Percentiles rank a stretch among this genome's conserved stretches.
Conservation (phyloP, 768 basidiomycete genomes). For the Lactarius hengduanensis region DNA sequence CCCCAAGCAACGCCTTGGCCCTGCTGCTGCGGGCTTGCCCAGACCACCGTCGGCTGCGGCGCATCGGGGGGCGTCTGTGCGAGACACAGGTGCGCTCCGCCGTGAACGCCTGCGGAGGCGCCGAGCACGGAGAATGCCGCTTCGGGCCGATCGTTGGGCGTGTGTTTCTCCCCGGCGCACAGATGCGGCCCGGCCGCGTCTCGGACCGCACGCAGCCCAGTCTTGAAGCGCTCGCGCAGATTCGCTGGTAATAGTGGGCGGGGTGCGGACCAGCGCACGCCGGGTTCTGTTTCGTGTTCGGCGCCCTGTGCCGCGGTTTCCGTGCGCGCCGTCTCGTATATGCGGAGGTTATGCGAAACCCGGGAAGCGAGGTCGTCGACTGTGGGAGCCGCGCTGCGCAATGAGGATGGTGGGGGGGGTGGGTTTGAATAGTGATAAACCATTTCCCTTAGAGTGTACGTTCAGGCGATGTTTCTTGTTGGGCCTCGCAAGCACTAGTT, state of each 20-base stretch:
- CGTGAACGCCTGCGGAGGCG: background rate
- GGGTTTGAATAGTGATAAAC: background rate
- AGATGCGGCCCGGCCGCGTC: background rate
- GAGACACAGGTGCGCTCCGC: constrained; percentile 1
- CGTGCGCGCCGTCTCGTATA: background rate
- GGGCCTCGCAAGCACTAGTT: background rate
- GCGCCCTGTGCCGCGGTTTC: background rate
- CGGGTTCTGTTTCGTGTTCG: background rate
- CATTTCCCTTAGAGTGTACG: background rate
- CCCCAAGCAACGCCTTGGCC: constrained; percentile 5
- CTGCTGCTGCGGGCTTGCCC: constrained; percentile 5
- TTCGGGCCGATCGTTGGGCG: constrained; percentile 1
- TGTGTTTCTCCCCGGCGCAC: background rate
- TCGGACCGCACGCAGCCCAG: background rate
- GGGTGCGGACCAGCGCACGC: background rate
- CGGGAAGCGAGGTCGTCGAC: background rate
- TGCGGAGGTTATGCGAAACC: background rate
- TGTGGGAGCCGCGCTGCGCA: background rate
- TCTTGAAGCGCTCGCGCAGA: constrained; percentile 8
- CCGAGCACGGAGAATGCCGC: constrained; percentile 10
- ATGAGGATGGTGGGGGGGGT: background rate
- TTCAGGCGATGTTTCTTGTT: background rate
- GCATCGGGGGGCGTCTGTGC: background rate
- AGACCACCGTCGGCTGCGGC: constrained; percentile 5
- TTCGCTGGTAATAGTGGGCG: background rate